Evolutionary conservation across 2,329 filamentous ascomycete genomes (phyloP).

Genomic region (Fusarium tjaetaba): DNA sequence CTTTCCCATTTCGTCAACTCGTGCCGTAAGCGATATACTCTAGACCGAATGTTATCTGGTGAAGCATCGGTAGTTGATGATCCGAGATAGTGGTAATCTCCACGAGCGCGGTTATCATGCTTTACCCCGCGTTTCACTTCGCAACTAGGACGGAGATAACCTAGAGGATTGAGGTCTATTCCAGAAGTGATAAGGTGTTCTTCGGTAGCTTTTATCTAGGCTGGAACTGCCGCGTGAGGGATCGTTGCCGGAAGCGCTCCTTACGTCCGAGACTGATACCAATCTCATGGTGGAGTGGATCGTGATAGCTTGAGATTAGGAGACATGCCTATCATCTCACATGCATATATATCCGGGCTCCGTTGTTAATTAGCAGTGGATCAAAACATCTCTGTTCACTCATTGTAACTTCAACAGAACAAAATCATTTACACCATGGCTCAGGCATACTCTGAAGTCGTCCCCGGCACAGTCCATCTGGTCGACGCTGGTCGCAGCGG

Average conservation of each 20-base stretch:
- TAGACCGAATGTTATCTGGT: not conserved
- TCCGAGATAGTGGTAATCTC: not conserved
- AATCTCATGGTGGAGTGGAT: not conserved
- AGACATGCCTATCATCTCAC: not conserved
- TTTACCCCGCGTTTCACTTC: not conserved
- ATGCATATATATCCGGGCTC: not conserved
- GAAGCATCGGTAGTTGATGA: not conserved
- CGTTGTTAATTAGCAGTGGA: too few relatives aligned
- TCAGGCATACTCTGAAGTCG: not conserved
- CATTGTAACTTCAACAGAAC: not conserved
- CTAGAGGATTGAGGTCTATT: not conserved
- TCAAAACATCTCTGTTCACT: fast-evolving
- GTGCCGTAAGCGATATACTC: not conserved
- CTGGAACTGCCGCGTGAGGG: not conserved
- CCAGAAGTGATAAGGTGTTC: not conserved
- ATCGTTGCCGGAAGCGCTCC: not conserved
- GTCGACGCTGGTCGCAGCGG: not conserved
- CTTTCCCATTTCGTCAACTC: not conserved
- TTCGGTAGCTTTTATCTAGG: not conserved
- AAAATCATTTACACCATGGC: not conserved
- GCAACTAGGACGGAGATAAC: not conserved
- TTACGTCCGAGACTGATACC: not conserved
- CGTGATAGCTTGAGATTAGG: not conserved
- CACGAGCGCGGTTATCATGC: not conserved
- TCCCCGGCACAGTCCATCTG: not conserved